Conservation (phyloP, 306 rosid species). For the Notholithocarpus densiflorus region DNA sequence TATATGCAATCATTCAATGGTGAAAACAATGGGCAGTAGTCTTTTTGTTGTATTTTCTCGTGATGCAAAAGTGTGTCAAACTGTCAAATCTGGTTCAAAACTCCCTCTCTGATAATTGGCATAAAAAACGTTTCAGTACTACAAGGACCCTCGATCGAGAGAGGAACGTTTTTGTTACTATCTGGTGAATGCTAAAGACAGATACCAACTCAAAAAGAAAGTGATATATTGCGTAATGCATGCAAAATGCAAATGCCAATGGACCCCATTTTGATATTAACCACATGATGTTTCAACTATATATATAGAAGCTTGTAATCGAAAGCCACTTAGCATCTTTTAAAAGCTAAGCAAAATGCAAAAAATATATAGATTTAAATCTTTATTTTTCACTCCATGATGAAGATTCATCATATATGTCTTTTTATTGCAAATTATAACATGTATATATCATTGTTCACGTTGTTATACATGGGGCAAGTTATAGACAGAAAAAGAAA, state of each 20-base stretch:
- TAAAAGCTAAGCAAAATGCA: neutral
- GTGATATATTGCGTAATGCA: slow-evolving; percentile 3
- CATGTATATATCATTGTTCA: neutral
- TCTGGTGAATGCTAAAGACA: slow-evolving; percentile 31
- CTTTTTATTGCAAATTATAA: neutral
- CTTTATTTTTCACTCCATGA: too few species aligned
- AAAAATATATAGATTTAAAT: too few species aligned
- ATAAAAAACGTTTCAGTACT: neutral
- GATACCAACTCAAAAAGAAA: slow-evolving; percentile 24
- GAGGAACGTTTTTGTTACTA: slow-evolving; percentile 6
- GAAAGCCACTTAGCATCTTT: slow-evolving; percentile 21
- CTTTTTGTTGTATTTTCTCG: neutral
- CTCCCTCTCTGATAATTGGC: neutral
- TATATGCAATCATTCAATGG: neutral
- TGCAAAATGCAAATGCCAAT: neutral
- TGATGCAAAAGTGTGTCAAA: neutral
- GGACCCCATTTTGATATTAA: slow-evolving; percentile 16
- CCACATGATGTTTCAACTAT: slow-evolving; percentile 12
- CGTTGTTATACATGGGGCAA: neutral
- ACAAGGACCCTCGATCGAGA: neutral
- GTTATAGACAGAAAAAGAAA: neutral
- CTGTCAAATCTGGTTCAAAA: neutral
- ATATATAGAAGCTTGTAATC: neutral
- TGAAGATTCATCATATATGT: neutral
- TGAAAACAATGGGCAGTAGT: neutral